Conservation (phyloP, 164 flowering plant species). For the Nymphaea colorata region DNA sequence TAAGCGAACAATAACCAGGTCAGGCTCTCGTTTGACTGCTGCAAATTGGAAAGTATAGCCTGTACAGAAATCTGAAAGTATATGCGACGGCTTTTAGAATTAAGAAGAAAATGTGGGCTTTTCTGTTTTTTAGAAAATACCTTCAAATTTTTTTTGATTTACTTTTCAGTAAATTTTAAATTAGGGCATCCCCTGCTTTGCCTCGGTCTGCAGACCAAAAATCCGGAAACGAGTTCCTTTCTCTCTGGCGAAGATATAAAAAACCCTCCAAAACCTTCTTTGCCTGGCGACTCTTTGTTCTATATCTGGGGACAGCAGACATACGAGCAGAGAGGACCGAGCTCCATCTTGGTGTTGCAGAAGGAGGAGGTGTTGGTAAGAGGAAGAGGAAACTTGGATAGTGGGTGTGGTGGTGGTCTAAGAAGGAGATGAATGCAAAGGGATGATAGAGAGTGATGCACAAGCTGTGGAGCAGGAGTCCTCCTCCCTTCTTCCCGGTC, state of each 20-base stretch:
- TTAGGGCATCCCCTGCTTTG: background rate
- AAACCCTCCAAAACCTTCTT: background rate
- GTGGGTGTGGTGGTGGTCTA: background rate
- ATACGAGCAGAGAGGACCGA: too few relatives aligned
- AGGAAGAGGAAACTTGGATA: too few relatives aligned
- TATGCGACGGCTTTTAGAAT: too few relatives aligned
- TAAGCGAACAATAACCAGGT: too few relatives aligned
- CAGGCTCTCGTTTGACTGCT: too few relatives aligned
- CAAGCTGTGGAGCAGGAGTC: conserved; percentile 41
- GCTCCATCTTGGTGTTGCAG: background rate
- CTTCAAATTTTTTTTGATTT: too few relatives aligned
- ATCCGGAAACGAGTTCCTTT: background rate
- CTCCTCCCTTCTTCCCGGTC: conserved; percentile 21
- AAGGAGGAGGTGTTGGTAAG: background rate
- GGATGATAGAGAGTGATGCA: conserved; percentile 46
- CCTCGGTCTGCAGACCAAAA: background rate
- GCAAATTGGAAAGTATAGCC: too few relatives aligned
- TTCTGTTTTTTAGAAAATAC: too few relatives aligned
- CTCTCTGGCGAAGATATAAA: background rate
- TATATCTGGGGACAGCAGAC: too few relatives aligned
- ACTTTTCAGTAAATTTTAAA: too few relatives aligned
- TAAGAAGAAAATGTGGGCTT: too few relatives aligned
- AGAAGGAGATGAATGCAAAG: conserved; percentile 3
- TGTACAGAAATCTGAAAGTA: too few relatives aligned
- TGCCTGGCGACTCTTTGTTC: background rate